phyloP scores from a whole-genome alignment of 495 filamentous ascomycete species.

The Penicillium psychrofluorescens region DNA sequence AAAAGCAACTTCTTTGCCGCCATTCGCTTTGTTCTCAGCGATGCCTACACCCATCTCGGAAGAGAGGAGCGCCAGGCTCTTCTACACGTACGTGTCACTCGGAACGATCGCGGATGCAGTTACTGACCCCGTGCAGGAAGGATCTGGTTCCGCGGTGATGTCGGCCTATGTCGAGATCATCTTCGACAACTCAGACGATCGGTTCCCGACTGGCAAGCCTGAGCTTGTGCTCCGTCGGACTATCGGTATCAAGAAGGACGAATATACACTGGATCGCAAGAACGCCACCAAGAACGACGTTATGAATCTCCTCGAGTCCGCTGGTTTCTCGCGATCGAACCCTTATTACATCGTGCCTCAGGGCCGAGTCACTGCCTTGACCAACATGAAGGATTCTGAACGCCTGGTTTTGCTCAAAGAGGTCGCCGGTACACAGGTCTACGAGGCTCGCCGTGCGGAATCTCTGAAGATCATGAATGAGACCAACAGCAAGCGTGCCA shows the following conservation, averaged over 20 bases:
- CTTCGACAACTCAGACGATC: conserved; percentile 95
- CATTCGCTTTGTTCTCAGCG: conserved; percentile 95
- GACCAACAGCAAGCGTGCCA: conserved; percentile 85
- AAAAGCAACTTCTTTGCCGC: conserved; percentile 99
- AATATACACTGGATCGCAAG: conserved; percentile 94
- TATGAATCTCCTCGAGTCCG: conserved; percentile 90
- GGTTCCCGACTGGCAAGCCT: conserved; percentile 88
- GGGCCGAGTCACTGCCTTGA: conserved; percentile 89
- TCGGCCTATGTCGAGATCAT: conserved; percentile 98
- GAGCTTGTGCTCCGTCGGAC: conserved; percentile 87
- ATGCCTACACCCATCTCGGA: conserved; percentile 94
- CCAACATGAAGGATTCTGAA: conserved; percentile 96
- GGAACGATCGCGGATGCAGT: neutral
- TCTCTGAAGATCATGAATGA: conserved; percentile 96
- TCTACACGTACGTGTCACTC: conserved; percentile 55
- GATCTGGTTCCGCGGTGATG: conserved; percentile 95
- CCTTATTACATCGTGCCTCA: conserved; percentile 99
- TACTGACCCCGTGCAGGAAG: conserved; percentile 54
- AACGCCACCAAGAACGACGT: conserved; percentile 93
- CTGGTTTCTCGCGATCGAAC: conserved; percentile 94
- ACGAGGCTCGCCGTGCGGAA: conserved; percentile 83
- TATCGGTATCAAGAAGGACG: conserved; percentile 96
- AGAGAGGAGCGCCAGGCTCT: conserved; percentile 93
- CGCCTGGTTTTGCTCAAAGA: conserved; percentile 87
- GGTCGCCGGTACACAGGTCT: conserved; percentile 93